Evolutionary conservation across 225 moss, liverwort and hornwort genomes (phyloP), one percentile per base, ranked within the genome.

Genomic region (Polytrichum commune): DNA sequence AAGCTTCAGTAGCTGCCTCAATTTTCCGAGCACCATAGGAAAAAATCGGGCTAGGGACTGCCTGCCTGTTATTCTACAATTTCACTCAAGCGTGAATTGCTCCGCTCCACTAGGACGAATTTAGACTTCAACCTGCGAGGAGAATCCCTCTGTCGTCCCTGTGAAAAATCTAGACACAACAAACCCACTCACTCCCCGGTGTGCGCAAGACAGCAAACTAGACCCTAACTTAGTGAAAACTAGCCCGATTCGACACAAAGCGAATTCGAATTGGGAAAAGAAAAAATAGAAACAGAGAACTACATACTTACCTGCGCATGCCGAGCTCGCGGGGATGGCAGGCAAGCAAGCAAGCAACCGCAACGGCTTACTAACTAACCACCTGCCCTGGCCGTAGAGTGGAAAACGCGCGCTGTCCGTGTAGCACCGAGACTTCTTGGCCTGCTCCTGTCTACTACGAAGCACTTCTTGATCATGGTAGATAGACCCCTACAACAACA

Each of bases 221-320:
- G 60, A 60, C 60, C 60, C 60, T 60, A 24, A 23, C 24, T 60
- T 24, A 22, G 13, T 5, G n/a, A n/a, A 60, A n/a, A 60, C 20
- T 2, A 20, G 22, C 24, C 7, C 22, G 9, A 60, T 60, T 60
- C 60, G 7, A 20, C 3, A 22, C 60, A 24, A 4, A 7, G 24
- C n/a, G 58, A n/a, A 23, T 7, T 23, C 22, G 22, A 60, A 60
- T 60, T 24, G 60, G 60, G 23, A 22, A 60, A 60, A 20, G 16
- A 16, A 60, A 60, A 60, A 20, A 58, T 19, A 23, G 19, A 22
- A 24, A 60, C 2, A 24, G 24, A 60, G 60, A 7, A 23, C 60
- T 24, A 60, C 60, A 46, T 16, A 46, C 46, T 38, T n/a, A 66
- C 66, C 66, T 66, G 66, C 66, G 66, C 66, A 66, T 66, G 65